Conservation (phyloP, 495 filamentous ascomycete genomes). For the Amorphotheca resinae region DNA sequence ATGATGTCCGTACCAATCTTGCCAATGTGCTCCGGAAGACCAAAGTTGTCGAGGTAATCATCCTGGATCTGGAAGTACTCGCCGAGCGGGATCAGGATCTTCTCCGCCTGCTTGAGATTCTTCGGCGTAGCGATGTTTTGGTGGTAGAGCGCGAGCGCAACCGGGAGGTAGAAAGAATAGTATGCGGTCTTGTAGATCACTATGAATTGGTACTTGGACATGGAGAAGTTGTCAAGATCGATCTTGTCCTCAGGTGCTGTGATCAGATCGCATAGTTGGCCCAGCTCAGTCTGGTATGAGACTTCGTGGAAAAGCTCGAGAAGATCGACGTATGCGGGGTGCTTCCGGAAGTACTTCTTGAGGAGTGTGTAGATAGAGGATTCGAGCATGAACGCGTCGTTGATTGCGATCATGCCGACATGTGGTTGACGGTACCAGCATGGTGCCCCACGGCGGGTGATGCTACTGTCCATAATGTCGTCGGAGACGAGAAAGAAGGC, state of each 20-base stretch:
- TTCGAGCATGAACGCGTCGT: slow-evolving; percentile 96
- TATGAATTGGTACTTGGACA: slow-evolving; percentile 95
- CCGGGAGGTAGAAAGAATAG: slow-evolving; percentile 96
- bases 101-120: slow-evolving; percentile 75
- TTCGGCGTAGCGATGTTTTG: slow-evolving; percentile 66
- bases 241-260: slow-evolving; percentile 89
- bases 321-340: slow-evolving; percentile 77
- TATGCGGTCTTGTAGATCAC: slow-evolving; percentile 99
- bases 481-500: slow-evolving; percentile 98
- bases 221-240: slow-evolving; percentile 82
- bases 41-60: slow-evolving; percentile 96
- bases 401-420: slow-evolving; percentile 92
- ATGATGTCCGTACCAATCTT: slow-evolving; percentile 98
- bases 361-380: slow-evolving; percentile 77
- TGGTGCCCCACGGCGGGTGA: slow-evolving; percentile 82
- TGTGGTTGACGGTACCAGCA: slow-evolving; percentile 88
- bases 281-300: slow-evolving; percentile 85
- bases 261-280: slow-evolving; percentile 86
- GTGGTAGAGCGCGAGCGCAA: slow-evolving; percentile 78
- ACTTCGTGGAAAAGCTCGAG: slow-evolving; percentile 93
- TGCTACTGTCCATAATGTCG: slow-evolving; percentile 94
- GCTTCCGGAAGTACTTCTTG: slow-evolving; percentile 80
- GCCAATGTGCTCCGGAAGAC: slow-evolving; percentile 77
- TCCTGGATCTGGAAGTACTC: slow-evolving; percentile 99
- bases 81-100: slow-evolving; percentile 94